A percentile compares a stretch with the other conserved stretches of the same genome.
Conservation (phyloP, 805 yeast species). For the Nakazawaea anatomiae region DNA sequence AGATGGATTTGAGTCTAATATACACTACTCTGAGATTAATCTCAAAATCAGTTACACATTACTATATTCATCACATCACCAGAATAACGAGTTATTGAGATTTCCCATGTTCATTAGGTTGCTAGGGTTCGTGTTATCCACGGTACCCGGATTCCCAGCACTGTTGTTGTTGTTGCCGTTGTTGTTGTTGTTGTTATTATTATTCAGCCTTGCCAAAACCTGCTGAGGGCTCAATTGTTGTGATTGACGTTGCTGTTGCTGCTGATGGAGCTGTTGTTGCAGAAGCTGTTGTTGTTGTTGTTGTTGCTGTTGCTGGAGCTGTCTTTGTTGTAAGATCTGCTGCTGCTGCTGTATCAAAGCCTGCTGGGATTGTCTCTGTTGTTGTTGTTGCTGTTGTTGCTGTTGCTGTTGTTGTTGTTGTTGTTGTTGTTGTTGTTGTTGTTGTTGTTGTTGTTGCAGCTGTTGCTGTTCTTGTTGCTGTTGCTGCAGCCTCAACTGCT, state of each 20-base stretch:
- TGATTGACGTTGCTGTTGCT: neutral
- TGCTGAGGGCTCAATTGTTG: conserved; percentile 25
- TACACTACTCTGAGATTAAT: neutral
- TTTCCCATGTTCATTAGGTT: neutral
- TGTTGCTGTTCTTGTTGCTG: conserved; percentile 14
- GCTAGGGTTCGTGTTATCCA: neutral
- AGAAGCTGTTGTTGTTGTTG: conserved; percentile 1
- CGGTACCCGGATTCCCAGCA: neutral
- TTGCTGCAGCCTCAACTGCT: conserved; percentile 20
- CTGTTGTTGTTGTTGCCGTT: neutral
- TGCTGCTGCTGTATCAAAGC: conserved; percentile 2
- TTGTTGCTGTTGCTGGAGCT: neutral
- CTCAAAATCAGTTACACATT: neutral
- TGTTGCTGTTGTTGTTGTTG: neutral
- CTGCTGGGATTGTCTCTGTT: conserved; percentile 8
- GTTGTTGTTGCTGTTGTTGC: neutral
- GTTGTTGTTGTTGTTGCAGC: conserved; percentile 15
- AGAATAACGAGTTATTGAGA: neutral
- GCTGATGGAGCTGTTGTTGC: neutral
- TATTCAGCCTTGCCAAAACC: conserved; percentile 22
- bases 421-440: conserved; percentile 17
- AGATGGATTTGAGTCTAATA: neutral
- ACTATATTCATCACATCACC: neutral
- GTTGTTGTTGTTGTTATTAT: neutral
- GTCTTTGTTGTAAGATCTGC: neutral